phyloP scores from a whole-genome alignment of 805 yeast species.

The Metschnikowia arizonensis region DNA sequence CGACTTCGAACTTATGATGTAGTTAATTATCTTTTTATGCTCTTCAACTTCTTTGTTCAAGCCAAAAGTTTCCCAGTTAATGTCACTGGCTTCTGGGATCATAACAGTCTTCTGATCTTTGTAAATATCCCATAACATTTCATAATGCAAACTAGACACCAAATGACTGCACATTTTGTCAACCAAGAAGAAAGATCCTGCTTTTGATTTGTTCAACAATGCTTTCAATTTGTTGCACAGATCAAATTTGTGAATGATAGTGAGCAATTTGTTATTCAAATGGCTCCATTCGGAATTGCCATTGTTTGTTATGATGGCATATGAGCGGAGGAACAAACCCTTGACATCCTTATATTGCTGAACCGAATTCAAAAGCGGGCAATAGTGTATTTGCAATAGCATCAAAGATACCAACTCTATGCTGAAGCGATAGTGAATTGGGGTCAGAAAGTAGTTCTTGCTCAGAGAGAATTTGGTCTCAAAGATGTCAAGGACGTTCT shows the following conservation, averaged over 20 bases:
- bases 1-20: slow-evolving; percentile 8
- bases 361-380: slow-evolving; percentile 12
- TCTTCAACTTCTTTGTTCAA: slow-evolving; percentile 18
- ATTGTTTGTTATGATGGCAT: slow-evolving; percentile 10
- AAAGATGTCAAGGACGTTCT: slow-evolving; percentile 24
- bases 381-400: slow-evolving; percentile 26
- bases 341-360: slow-evolving; percentile 14
- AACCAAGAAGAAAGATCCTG: slow-evolving; percentile 27
- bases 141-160: slow-evolving; percentile 35
- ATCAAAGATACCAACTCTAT: slow-evolving; percentile 31
- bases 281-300: slow-evolving; percentile 8
- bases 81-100: slow-evolving; percentile 1
- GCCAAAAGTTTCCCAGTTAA: slow-evolving; percentile 31
- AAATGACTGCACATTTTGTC: slow-evolving; percentile 33
- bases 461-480: slow-evolving; percentile 19
- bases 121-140: slow-evolving; percentile 38
- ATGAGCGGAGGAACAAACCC: slow-evolving; percentile 11
- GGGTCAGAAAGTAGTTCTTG: slow-evolving; percentile 29
- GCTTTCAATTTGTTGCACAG: slow-evolving; percentile 9
- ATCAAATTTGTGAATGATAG: slow-evolving; percentile 15
- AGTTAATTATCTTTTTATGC: slow-evolving; percentile 12
- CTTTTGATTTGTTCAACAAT: slow-evolving; percentile 6
- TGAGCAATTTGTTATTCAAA: slow-evolving; percentile 12
- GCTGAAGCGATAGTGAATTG: slow-evolving; percentile 39
- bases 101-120: slow-evolving; percentile 18